These are phyloP conservation scores for Huntiella savannae DNA, from an alignment of 2,329 filamentous ascomycete species.

Conservation along the genomic window DNA sequence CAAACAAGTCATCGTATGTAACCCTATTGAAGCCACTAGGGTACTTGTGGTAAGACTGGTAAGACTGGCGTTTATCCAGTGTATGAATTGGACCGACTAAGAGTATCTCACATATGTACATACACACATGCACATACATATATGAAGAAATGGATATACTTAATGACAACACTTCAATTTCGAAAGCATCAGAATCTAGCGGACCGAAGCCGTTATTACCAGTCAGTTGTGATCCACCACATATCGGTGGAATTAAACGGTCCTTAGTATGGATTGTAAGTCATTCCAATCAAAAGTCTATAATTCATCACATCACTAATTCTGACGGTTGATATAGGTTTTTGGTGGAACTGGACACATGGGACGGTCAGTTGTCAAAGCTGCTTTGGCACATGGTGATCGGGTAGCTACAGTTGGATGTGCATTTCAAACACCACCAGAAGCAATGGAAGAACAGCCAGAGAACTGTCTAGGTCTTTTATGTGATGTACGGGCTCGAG, in stretches of 20 bases:
- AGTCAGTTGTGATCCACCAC: conserved; percentile 69
- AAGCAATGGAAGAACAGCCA: conserved; percentile 54
- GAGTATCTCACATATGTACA: too few relatives aligned
- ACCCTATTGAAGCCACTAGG: too few relatives aligned
- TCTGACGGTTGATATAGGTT: conserved; percentile 31
- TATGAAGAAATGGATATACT: neutral
- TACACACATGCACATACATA: too few relatives aligned
- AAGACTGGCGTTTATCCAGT: too few relatives aligned
- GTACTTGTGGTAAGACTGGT: too few relatives aligned
- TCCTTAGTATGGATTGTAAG: conserved; percentile 78
- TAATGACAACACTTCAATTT: neutral
- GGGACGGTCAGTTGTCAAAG: conserved; percentile 74
- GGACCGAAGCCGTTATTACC: conserved; percentile 42
- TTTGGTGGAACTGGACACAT: conserved; percentile 97
- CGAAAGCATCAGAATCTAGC: neutral
- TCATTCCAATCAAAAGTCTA: conserved; percentile 12
- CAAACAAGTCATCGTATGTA: neutral
- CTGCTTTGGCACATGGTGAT: conserved; percentile 62
- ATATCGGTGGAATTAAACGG: conserved; percentile 46
- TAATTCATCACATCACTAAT: neutral
- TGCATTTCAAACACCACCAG: conserved; percentile 53
- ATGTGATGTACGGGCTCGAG: conserved; percentile 71
- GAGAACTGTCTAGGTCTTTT: conserved; percentile 59
- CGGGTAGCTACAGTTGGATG: conserved; percentile 73
- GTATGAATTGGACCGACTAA: too few relatives aligned